These are phyloP conservation scores for Epichloe elymi DNA, from an alignment of 2,329 filamentous ascomycete genomes.

Conservation along the genomic window DNA sequence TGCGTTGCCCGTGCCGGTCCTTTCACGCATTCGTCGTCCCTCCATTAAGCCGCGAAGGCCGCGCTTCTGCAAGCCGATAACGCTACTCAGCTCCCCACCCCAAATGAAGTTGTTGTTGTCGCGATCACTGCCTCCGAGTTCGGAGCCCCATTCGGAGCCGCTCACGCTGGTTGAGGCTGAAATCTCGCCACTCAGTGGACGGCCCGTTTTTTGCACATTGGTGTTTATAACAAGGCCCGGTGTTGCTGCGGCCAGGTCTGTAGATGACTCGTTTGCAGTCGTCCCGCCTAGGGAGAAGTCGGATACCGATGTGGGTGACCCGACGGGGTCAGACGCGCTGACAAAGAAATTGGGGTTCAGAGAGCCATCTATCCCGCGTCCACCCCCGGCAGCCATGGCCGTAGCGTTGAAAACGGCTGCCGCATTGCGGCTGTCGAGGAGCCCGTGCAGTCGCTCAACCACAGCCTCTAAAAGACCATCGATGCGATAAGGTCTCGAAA, in stretches of 20 bases:
- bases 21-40: slow-evolving; percentile 70
- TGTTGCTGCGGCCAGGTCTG: slow-evolving; percentile 21
- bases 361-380: slow-evolving; percentile 61
- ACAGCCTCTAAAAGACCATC: slow-evolving; percentile 88
- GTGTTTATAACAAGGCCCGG: slow-evolving; percentile 37
- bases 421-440: slow-evolving; percentile 85
- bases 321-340: slow-evolving; percentile 31
- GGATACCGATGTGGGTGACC: slow-evolving; percentile 19
- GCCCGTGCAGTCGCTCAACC: slow-evolving; percentile 76
- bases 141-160: slow-evolving; percentile 43
- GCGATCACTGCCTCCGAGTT: slow-evolving; percentile 35
- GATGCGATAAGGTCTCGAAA: slow-evolving; percentile 84
- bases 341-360: slow-evolving; percentile 52
- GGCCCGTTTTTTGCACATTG: slow-evolving; percentile 20
- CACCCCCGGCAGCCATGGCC: slow-evolving; percentile 92
- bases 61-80: slow-evolving; percentile 90
- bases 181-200: slow-evolving; percentile 33
- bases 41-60: slow-evolving; percentile 91
- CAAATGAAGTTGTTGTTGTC: slow-evolving; percentile 44
- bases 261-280: slow-evolving; percentile 16
- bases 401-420: slow-evolving; percentile 97
- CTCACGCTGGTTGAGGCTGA: slow-evolving; percentile 38
- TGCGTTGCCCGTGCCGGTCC: slow-evolving; percentile 34
- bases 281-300: slow-evolving; percentile 22
- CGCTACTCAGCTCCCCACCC: slow-evolving; percentile 69